Evolutionary conservation across 1,284 basidiomycete genomes (phyloP), one percentile per base, ranked within the genome.

Genomic region (Ceraceosorus guamensis): DNA sequence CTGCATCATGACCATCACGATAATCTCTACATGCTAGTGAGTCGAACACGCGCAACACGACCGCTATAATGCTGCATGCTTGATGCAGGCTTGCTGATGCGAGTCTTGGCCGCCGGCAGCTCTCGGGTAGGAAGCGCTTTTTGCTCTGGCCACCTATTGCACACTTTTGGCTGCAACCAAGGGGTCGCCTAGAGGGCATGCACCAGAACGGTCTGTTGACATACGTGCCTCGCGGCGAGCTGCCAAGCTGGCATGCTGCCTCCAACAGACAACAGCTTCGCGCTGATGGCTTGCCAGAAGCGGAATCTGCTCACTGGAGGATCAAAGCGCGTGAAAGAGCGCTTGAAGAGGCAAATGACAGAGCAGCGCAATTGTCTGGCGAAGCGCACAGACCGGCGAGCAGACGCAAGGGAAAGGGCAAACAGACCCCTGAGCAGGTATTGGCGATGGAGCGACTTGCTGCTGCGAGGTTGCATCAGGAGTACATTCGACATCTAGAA

Each of bases 1-100:
- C 54, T 75, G 48, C 73, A 75, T 53, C 73, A 76, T 52, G 73
- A 76, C 52, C 74, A 74, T 35, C 73, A 76, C 55, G 73, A 76
- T 52, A 76, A 76, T 37, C 65, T 76, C 35, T 76, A 76, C 61
- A 57, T 73, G 37, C 62, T 74, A 34, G 47, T 44, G 55, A 57
- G 53, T 57, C 7, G 16, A 30, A 52, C 16, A 34, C 13, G 6
- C 39, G 18, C 16, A 35, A 6, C 10, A 50, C 4, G 30, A 30
- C 10, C 3, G 30, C 24, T 54, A 32, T 24, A 2, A 14, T 44
- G 43, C 43, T 44, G 43, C 43, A 44, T n/a, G 24, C 24, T 41
- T 11, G 10, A 11, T 11, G 16, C 11, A 41, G 39, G 39, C 39
- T 41, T 16, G 18, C 45, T 50, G 3, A 50, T 34, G 1, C 3